Conservation (phyloP, 352 stramenopile genomes). For the Phytophthora quininea region DNA sequence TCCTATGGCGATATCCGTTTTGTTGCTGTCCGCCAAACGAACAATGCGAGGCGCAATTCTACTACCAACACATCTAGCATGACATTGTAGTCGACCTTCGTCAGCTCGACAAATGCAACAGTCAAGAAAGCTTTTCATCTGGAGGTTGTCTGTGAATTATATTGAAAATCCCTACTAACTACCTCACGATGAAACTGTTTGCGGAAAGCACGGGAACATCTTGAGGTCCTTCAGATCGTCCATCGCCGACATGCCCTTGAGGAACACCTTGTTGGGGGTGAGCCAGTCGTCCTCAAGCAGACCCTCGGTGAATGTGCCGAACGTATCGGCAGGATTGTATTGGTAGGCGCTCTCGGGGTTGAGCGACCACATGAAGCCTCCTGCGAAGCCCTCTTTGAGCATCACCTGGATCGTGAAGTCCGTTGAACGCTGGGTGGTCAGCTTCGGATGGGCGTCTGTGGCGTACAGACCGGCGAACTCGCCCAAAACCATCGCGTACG, state of each 20-base stretch:
- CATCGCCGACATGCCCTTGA: slow-evolving; percentile 58
- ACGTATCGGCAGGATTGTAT: slow-evolving; percentile 68
- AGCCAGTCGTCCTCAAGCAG: slow-evolving; percentile 76
- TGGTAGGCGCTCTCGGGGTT: slow-evolving; percentile 76
- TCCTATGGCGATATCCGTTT: no score
- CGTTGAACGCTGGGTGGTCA: slow-evolving; percentile 65
- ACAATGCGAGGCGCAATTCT: no score
- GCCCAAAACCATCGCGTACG: slow-evolving; percentile 60
- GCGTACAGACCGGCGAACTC: slow-evolving; percentile 67
- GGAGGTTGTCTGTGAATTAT: neutral
- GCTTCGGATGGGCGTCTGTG: slow-evolving; percentile 50
- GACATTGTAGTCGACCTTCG: no score
- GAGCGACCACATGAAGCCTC: slow-evolving; percentile 80
- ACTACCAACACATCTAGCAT: no score
- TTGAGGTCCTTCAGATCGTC: slow-evolving; percentile 57
- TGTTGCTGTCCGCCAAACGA: no score
- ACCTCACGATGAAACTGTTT: slow-evolving; percentile 26
- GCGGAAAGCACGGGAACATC: slow-evolving; percentile 64
- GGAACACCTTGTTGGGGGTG: slow-evolving; percentile 62
- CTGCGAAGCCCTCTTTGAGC: slow-evolving; percentile 51
- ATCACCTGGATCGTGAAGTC: slow-evolving; percentile 70
- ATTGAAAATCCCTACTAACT: slow-evolving; percentile 1
- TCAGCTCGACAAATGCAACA: neutral
- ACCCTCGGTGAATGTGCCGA: slow-evolving; percentile 65
- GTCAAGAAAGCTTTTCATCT: neutral